A percentile compares a stretch with the other conserved stretches of the same genome.
These are phyloP conservation scores for Paramecium primaurelia DNA, from an alignment of 73 alveolate species.

Conservation along the genomic window DNA sequence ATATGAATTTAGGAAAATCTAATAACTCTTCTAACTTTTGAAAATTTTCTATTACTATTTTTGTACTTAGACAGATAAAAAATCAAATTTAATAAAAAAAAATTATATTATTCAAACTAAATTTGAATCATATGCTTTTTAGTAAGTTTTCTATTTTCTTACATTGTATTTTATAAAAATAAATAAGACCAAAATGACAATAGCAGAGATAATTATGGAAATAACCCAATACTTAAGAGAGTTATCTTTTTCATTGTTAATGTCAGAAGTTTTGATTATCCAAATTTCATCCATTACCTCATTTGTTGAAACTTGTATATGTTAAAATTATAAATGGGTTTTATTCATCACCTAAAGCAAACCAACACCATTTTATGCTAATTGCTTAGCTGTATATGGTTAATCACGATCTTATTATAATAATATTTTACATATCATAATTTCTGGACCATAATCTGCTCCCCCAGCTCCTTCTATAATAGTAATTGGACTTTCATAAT, in stretches of 20 bases:
- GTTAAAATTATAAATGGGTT: background rate
- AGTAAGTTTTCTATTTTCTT: background rate
- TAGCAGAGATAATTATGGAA: background rate
- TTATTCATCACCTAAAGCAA: background rate
- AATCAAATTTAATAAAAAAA: background rate
- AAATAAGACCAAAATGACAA: background rate
- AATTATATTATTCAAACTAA: background rate
- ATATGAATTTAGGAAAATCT: too few relatives aligned
- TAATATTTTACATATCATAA: background rate
- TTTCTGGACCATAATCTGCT: constrained; percentile 21
- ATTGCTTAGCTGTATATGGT: background rate
- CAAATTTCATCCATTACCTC: background rate
- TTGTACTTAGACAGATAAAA: too few relatives aligned
- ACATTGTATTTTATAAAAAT: background rate
- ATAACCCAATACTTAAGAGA: background rate
- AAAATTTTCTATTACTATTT: too few relatives aligned
- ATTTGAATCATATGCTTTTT: background rate
- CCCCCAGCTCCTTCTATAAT: constrained; percentile 38
- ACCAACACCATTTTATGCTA: background rate
- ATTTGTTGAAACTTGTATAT: background rate
- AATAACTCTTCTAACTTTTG: too few relatives aligned
- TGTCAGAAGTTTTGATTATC: background rate
- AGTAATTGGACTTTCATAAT: background rate
- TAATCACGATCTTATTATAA: background rate
- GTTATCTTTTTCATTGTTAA: background rate